Evolutionary conservation across 371 early-diverging fungal species (phyloP).

Genomic region (Gilbertella persicaria): DNA sequence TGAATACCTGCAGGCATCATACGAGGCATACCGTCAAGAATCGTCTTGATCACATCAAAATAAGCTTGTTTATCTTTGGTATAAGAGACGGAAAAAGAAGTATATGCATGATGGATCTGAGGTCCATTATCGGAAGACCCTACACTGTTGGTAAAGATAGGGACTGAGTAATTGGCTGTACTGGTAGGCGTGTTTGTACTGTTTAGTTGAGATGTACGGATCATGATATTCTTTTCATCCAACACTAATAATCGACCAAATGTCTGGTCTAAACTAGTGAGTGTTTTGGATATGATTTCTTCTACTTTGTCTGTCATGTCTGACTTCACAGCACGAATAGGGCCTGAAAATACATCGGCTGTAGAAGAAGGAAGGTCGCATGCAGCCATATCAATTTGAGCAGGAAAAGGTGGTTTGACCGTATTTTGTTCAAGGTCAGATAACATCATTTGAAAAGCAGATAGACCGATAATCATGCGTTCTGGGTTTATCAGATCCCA

Average conservation of each 20-base stretch:
- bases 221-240: slow-evolving; percentile 55
- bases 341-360: slow-evolving; percentile 41
- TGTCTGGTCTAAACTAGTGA: slow-evolving; percentile 56
- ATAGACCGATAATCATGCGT: slow-evolving; percentile 73
- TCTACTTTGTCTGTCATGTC: slow-evolving; percentile 60
- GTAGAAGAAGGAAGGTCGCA: slow-evolving; percentile 39
- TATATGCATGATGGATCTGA: slow-evolving; percentile 62
- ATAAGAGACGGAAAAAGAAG: slow-evolving; percentile 60
- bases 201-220: slow-evolving; percentile 17
- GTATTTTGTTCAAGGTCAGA: slow-evolving; percentile 66
- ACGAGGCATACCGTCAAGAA: slow-evolving; percentile 75
- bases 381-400: slow-evolving; percentile 47
- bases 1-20: slow-evolving; percentile 69
- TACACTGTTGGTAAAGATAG: slow-evolving; percentile 37
- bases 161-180: slow-evolving; percentile 35
- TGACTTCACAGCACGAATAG: slow-evolving; percentile 39
- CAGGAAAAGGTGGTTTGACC: slow-evolving; percentile 59
- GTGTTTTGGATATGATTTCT: slow-evolving; percentile 55
- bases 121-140: slow-evolving; percentile 30
- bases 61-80: slow-evolving; percentile 69
- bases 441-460: slow-evolving; percentile 73
- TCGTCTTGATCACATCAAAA: slow-evolving; percentile 66
- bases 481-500: slow-evolving; percentile 69
- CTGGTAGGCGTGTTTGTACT: slow-evolving; percentile 7
- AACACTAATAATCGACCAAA: slow-evolving; percentile 52